Conservation (phyloP, 768 basidiomycete genomes). For the Podaxis mareebaensis region DNA sequence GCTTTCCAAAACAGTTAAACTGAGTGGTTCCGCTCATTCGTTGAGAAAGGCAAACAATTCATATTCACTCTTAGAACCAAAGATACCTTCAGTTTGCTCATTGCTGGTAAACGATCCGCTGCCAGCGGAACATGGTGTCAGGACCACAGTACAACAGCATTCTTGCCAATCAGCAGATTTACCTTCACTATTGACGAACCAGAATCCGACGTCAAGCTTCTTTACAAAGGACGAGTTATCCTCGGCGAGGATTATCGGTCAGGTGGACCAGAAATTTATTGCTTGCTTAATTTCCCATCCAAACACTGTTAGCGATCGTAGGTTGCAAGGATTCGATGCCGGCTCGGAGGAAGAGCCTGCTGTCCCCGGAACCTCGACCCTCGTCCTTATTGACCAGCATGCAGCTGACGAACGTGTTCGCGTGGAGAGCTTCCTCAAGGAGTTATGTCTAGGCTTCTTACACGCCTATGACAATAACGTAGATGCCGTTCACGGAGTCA, state of each 20-base stretch:
- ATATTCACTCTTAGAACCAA: slow-evolving; percentile 3
- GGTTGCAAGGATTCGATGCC: slow-evolving; percentile 1
- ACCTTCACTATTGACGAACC: slow-evolving; percentile 18
- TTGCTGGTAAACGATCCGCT: neutral
- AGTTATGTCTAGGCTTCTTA: slow-evolving; percentile 72
- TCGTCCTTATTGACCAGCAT: slow-evolving; percentile 94
- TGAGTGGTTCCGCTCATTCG: neutral
- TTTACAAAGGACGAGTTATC: slow-evolving; percentile 49
- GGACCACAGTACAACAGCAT: neutral
- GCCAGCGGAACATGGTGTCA: neutral
- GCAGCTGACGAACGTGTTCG: slow-evolving; percentile 97
- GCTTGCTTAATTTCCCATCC: slow-evolving; percentile 54
- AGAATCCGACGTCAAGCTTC: slow-evolving; percentile 18
- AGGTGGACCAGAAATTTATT: slow-evolving; percentile 92
- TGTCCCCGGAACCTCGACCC: slow-evolving; percentile 25
- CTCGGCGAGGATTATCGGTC: slow-evolving; percentile 65
- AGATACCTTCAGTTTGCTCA: slow-evolving; percentile 1
- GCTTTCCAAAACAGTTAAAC: slow-evolving; percentile 3
- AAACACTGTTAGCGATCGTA: slow-evolving; percentile 13
- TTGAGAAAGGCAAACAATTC: slow-evolving; percentile 9
- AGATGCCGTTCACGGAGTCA: slow-evolving; percentile 32
- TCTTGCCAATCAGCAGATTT: slow-evolving; percentile 12
- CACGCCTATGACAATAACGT: slow-evolving; percentile 33
- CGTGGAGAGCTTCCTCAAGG: slow-evolving; percentile 79
- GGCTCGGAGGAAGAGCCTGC: slow-evolving; percentile 11